These are phyloP conservation scores for Lachnum nothofagi DNA, from an alignment of 2,329 filamentous ascomycete species.

Conservation along the genomic window DNA sequence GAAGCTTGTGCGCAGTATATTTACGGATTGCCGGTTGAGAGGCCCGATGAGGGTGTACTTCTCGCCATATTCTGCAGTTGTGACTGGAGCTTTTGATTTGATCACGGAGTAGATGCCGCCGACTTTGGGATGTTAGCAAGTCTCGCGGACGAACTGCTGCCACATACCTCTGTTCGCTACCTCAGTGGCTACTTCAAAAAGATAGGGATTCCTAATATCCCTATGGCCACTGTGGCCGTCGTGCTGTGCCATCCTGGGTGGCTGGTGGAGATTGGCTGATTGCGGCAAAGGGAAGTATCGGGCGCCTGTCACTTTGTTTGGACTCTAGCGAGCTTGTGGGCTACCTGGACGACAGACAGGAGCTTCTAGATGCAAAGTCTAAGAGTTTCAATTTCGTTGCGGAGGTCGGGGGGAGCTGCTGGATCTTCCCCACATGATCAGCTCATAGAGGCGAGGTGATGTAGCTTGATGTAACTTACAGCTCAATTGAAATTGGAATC, in stretches of 20 bases:
- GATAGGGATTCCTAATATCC: conserved; percentile 90
- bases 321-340: no score
- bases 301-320: background rate
- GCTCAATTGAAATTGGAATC: no score
- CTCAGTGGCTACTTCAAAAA: conserved; percentile 96
- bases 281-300: background rate
- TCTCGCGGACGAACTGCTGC: background rate
- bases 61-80: conserved; percentile 96
- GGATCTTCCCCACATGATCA: no score
- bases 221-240: conserved; percentile 19
- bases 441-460: no score
- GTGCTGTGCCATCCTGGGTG: background rate
- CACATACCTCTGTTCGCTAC: conserved; percentile 85
- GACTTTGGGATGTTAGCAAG: conserved; percentile 48
- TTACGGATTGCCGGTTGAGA: conserved; percentile 81
- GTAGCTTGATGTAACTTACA: no score
- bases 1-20: conserved; percentile 31
- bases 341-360: no score
- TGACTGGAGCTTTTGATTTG: conserved; percentile 97
- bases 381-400: no score
- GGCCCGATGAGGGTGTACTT: conserved; percentile 93
- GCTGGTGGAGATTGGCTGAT: conserved; percentile 1
- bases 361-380: no score
- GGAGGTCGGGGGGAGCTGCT: no score
- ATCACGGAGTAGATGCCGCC: conserved; percentile 98